These are phyloP conservation scores for Mucor indicus DNA, from an alignment of 371 early-diverging fungal genomes.

Conservation along the genomic window DNA sequence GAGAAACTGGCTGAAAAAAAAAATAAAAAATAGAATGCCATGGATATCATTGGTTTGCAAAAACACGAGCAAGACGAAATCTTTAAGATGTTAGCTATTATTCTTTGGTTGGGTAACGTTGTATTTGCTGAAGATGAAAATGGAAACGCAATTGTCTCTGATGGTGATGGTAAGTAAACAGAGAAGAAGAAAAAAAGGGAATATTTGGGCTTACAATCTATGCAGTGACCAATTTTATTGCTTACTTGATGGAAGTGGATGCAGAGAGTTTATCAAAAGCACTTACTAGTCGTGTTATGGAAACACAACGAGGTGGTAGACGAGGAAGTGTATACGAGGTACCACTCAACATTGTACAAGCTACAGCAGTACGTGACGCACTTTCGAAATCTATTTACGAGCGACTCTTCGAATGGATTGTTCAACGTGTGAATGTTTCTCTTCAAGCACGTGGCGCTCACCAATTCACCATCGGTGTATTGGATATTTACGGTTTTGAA, in stretches of 20 bases:
- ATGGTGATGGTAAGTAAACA: slow-evolving; percentile 52
- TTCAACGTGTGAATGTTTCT: slow-evolving; percentile 78
- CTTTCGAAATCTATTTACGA: slow-evolving; percentile 84
- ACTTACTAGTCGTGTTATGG: slow-evolving; percentile 69
- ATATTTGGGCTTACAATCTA: neutral
- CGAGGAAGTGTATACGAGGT: slow-evolving; percentile 80
- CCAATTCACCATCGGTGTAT: slow-evolving; percentile 85
- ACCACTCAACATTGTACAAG: slow-evolving; percentile 78
- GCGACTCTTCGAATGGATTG: slow-evolving; percentile 89
- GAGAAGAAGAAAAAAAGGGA: neutral
- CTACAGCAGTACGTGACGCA: slow-evolving; percentile 81
- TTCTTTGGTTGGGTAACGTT: slow-evolving; percentile 84
- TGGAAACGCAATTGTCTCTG: slow-evolving; percentile 62
- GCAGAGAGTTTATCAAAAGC: slow-evolving; percentile 61
- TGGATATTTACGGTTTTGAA: slow-evolving; percentile 97
- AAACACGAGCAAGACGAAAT: slow-evolving; percentile 76
- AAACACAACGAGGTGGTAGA: slow-evolving; percentile 80
- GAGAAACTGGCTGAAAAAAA: neutral
- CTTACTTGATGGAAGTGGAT: slow-evolving; percentile 74
- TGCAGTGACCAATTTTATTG: slow-evolving; percentile 70
- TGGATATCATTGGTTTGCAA: slow-evolving; percentile 76
- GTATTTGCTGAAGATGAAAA: slow-evolving; percentile 69
- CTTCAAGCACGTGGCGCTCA: slow-evolving; percentile 63
- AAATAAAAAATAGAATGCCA: slow-evolving; percentile 56
- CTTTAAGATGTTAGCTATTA: slow-evolving; percentile 76